Evolutionary conservation across 345 rosid genomes (phyloP).

Genomic region (Sonneratia alba): DNA sequence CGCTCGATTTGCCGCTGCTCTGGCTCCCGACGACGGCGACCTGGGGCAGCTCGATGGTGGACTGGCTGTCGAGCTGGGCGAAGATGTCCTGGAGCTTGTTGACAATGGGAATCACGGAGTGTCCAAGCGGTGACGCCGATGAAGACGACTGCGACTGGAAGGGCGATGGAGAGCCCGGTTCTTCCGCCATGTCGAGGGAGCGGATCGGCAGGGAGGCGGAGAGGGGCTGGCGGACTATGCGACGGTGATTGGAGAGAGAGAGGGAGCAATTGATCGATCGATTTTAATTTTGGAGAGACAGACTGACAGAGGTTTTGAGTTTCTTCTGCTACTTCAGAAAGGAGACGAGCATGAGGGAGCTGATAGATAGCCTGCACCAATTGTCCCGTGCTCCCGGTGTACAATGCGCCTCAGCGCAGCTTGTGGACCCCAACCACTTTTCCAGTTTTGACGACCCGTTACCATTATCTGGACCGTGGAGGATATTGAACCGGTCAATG

Average conservation of each 20-base stretch:
- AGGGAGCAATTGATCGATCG: neutral
- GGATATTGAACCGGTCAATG: no score
- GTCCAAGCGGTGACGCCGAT: slow-evolving; percentile 52
- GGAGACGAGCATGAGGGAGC: no score
- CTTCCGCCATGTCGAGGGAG: slow-evolving; percentile 23
- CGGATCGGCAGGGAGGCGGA: slow-evolving; percentile 1
- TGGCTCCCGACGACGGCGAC: slow-evolving; percentile 99
- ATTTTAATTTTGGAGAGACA: neutral
- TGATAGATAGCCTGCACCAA: no score
- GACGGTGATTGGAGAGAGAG: neutral
- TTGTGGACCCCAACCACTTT: no score
- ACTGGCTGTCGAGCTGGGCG: slow-evolving; percentile 86
- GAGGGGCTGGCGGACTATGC: neutral
- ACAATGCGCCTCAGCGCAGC: neutral
- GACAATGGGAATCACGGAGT: slow-evolving; percentile 86
- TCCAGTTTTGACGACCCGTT: neutral
- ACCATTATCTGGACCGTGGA: no score
- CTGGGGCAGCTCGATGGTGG: slow-evolving; percentile 92
- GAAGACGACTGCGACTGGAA: slow-evolving; percentile 12
- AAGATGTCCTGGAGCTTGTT: slow-evolving; percentile 95
- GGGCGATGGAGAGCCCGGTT: slow-evolving; percentile 17
- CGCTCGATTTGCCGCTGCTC: slow-evolving; percentile 99
- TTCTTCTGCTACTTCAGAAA: neutral
- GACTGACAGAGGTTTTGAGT: neutral
- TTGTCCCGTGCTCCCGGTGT: neutral